These are phyloP conservation scores for Tagetes patula DNA, from an alignment of 129 eudicot species.

Conservation along the genomic window DNA sequence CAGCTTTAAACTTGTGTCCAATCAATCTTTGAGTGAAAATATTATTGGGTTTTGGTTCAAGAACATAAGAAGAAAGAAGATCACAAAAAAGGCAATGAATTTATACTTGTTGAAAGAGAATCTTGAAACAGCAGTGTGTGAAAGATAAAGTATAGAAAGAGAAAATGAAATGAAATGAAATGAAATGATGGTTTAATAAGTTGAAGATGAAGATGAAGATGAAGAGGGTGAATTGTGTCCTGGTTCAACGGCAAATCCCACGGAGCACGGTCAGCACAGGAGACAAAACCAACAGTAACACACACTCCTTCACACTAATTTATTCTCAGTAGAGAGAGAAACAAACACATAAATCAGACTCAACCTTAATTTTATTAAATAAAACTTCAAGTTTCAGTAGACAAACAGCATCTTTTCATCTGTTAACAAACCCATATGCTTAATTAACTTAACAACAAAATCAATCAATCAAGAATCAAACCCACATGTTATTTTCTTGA, in stretches of 20 bases:
- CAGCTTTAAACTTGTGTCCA: slow-evolving; percentile 42
- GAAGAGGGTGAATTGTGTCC: slow-evolving; percentile 59
- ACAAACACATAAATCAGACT: slow-evolving; percentile 49
- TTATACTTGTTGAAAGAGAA: slow-evolving; percentile 61
- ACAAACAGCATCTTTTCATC: slow-evolving; percentile 75
- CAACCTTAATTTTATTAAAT: slow-evolving; percentile 17
- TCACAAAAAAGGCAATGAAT: slow-evolving; percentile 51
- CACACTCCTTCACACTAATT: slow-evolving; percentile 56
- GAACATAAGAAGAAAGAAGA: slow-evolving; percentile 43
- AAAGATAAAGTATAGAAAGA: slow-evolving; percentile 27
- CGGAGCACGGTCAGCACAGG: slow-evolving; percentile 78
- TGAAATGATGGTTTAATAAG: slow-evolving; percentile 14
- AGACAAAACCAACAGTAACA: slow-evolving; percentile 76
- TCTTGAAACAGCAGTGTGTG: slow-evolving; percentile 50
- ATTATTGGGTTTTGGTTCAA: slow-evolving; percentile 26
- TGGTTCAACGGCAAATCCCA: slow-evolving; percentile 94
- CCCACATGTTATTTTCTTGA: slow-evolving; percentile 28
- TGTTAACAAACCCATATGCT: slow-evolving; percentile 12
- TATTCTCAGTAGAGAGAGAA: slow-evolving; percentile 50
- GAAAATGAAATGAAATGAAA: neutral
- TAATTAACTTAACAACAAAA: too few relatives aligned
- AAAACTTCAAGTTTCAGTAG: slow-evolving; percentile 56
- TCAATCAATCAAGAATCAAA: slow-evolving; percentile 15
- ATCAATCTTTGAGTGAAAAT: slow-evolving; percentile 28
- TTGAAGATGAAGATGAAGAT: slow-evolving; percentile 30